A percentile compares a stretch with the other conserved stretches of the same genome.
Conservation (phyloP, 805 yeast species). For the Metschnikowia shivogae region DNA sequence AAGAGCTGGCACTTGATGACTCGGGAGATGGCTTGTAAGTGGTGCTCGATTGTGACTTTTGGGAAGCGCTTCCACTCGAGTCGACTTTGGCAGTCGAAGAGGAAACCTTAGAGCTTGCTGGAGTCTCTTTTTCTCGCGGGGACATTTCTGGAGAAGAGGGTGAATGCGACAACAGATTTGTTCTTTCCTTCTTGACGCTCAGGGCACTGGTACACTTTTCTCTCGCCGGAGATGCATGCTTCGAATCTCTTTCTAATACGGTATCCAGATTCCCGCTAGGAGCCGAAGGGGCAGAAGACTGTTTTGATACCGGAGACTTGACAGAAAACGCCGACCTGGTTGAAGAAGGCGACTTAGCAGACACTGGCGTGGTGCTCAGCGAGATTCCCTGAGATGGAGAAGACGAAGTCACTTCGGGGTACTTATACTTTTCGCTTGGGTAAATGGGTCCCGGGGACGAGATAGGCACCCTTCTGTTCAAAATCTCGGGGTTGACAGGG, state of each 20-base stretch:
- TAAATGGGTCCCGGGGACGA: constrained; percentile 1
- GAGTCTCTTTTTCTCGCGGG: neutral
- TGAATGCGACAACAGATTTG: neutral
- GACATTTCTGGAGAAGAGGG: neutral
- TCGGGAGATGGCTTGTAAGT: neutral
- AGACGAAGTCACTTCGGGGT: neutral
- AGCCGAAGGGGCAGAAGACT: neutral
- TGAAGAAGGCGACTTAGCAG: constrained; percentile 3
- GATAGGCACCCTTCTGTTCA: neutral
- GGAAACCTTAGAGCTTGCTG: neutral
- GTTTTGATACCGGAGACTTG: neutral
- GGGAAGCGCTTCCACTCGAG: neutral
- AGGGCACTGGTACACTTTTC: neutral
- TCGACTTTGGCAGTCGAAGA: neutral
- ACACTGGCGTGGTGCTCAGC: constrained; percentile 1
- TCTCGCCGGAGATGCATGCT: neutral
- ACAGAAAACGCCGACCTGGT: neutral
- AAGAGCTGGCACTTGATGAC: neutral
- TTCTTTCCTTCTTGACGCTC: neutral
- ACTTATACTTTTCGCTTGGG: neutral
- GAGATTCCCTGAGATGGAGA: neutral
- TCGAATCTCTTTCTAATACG: neutral
- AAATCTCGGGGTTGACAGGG: neutral
- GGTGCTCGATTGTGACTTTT: neutral
- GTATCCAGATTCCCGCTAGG: neutral